Percentiles rank a stretch among this genome's conserved stretches.
These are phyloP conservation scores for Lathyrus aphaca DNA, from an alignment of 306 rosid species.

Conservation along the genomic window DNA sequence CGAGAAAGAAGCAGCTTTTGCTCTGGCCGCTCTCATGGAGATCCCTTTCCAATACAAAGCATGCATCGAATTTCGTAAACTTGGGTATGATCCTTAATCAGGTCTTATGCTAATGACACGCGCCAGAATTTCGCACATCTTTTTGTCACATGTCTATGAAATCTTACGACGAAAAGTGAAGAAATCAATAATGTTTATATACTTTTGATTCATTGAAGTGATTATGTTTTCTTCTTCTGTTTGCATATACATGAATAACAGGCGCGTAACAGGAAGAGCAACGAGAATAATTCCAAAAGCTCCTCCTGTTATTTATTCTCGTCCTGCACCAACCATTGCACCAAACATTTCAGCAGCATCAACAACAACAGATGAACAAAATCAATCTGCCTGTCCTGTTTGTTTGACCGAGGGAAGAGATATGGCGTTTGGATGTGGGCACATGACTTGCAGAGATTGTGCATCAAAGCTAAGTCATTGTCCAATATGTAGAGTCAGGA, in stretches of 20 bases:
- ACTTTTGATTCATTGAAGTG: constrained; percentile 1
- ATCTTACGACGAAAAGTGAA: not conserved
- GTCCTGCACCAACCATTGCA: constrained; percentile 45
- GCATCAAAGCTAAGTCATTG: constrained; percentile 65
- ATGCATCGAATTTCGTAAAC: constrained; percentile 53
- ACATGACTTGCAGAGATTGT: constrained; percentile 89
- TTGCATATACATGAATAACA: constrained; percentile 12
- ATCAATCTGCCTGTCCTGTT: constrained; percentile 72
- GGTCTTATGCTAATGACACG: not conserved
- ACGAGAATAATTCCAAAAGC: constrained; percentile 64
- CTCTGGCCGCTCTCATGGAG: constrained; percentile 96
- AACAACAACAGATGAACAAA: constrained; percentile 45
- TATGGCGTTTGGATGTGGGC: constrained; percentile 86
- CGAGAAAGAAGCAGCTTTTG: constrained; percentile 81
- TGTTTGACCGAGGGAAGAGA: constrained; percentile 76
- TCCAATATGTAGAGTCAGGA: constrained; percentile 78
- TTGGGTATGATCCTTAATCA: constrained; percentile 58
- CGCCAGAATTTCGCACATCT: not conserved
- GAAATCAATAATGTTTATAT: not conserved
- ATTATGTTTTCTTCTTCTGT: not conserved
- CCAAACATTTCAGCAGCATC: constrained; percentile 30
- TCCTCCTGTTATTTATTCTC: constrained; percentile 65
- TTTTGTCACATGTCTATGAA: not conserved
- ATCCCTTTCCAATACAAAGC: constrained; percentile 93
- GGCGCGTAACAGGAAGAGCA: constrained; percentile 64